These are phyloP conservation scores for Phytopythium montanum DNA, from an alignment of 352 stramenopile genomes.

Conservation along the genomic window DNA sequence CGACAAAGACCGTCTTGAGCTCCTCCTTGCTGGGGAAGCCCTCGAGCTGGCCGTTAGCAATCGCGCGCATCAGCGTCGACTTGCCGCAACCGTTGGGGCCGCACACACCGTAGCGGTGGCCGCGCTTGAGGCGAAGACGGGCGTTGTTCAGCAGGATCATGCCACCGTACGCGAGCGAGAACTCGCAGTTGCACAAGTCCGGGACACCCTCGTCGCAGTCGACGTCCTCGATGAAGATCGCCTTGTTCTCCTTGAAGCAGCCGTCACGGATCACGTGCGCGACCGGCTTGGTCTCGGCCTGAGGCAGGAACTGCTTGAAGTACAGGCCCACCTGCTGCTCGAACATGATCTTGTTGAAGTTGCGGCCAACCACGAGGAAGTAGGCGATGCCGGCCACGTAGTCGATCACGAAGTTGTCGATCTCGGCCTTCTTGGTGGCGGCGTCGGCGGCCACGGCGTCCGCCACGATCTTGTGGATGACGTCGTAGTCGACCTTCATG, in stretches of 20 bases:
- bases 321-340: slow-evolving; percentile 89
- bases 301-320: slow-evolving; percentile 83
- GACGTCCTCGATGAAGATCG: slow-evolving; percentile 93
- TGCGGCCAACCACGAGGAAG: slow-evolving; percentile 87
- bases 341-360: slow-evolving; percentile 95
- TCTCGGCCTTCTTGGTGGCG: slow-evolving; percentile 81
- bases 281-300: slow-evolving; percentile 58
- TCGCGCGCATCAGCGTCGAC: slow-evolving; percentile 96
- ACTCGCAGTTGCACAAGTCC: slow-evolving; percentile 98
- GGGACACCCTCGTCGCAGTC: slow-evolving; percentile 96
- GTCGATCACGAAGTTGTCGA: slow-evolving; percentile 90
- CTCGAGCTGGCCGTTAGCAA: slow-evolving; percentile 95
- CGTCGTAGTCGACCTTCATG: slow-evolving; percentile 91
- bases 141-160: slow-evolving; percentile 92
- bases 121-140: slow-evolving; percentile 89
- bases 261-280: slow-evolving; percentile 76
- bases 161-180: slow-evolving; percentile 96
- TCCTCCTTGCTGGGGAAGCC: slow-evolving; percentile 94
- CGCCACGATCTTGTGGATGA: slow-evolving; percentile 73
- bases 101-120: slow-evolving; percentile 93
- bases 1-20: slow-evolving; percentile 95
- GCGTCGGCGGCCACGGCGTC: slow-evolving; percentile 78
- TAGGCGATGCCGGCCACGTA: slow-evolving; percentile 80
- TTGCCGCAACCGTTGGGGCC: slow-evolving; percentile 93
- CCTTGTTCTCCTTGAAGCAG: slow-evolving; percentile 90